Conservation (phyloP, 257 asterid genomes). For the Nicotiana tabacum region DNA sequence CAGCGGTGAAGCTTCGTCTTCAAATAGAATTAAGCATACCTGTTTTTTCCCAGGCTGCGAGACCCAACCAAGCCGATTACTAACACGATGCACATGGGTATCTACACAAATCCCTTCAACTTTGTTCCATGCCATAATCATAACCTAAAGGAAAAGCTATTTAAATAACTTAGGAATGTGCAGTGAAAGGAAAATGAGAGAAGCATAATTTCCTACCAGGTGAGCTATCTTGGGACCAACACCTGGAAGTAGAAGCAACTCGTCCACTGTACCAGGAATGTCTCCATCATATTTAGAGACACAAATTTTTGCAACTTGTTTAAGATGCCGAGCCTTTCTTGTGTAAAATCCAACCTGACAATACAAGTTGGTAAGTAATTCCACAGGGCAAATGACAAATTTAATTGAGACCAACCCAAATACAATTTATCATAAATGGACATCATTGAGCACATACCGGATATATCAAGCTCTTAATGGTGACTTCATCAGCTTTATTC, state of each 20-base stretch:
- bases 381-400: not conserved
- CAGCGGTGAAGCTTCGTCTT: not conserved
- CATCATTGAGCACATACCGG: conserved; percentile 45
- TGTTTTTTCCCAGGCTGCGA: conserved; percentile 69
- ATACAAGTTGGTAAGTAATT: conserved; percentile 9
- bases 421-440: conserved; percentile 1
- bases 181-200: not conserved
- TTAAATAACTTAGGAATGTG: not conserved
- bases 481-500: conserved; percentile 61
- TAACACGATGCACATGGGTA: conserved; percentile 92
- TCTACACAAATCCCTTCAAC: conserved; percentile 99
- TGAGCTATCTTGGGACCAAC: conserved; percentile 99
- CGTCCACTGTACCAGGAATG: conserved; percentile 80
- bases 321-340: conserved; percentile 86
- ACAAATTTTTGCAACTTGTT: conserved; percentile 74
- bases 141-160: conserved; percentile 40
- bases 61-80: conserved; percentile 96
- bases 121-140: conserved; percentile 91
- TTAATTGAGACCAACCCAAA: not conserved
- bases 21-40: conserved; percentile 29
- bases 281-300: conserved; percentile 66
- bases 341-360: conserved; percentile 88
- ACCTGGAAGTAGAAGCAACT: conserved; percentile 85
- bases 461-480: conserved; percentile 67
- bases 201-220: conserved; percentile 44